Base-by-base conservation (phyloP, 805 yeast species). In the Saccharomycopsis oosterbeekiorum region DNA sequence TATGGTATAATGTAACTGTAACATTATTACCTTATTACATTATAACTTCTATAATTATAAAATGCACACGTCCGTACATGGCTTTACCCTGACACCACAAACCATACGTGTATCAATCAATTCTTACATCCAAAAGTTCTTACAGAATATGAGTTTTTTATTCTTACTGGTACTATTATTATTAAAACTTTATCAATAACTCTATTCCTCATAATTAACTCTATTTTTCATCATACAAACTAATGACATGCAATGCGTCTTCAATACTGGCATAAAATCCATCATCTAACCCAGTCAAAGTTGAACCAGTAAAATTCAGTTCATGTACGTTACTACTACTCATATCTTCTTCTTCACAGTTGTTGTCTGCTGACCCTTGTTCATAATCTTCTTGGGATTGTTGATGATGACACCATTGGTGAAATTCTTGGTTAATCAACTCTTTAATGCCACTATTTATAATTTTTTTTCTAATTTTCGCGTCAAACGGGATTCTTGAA, bases 401-500 rank as follows among this genome's bases (percentile, higher is more conserved):
- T 47, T 21, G 29, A 4, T 47, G 34, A 47, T 8, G 14, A 2
- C 21, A 19, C 8, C 24, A 56, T 42, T 53, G 53, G 12, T 26
- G 43, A 14, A 62, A 41, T 10, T 62, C 61, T 21, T 55, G 34
- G 41, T 61, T 62, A n/a, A 63, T 57, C 14, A 59, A 10, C 4
- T 55, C 55, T 4, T 66, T 62, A 55, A 75, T 69, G 12, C 77
- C 77, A 59, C 74, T 70, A 34, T 59, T 56, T 19, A 58, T 63
- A 40, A 75, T 67, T 55, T 64, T 65, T 12, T 61, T 64, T 17
- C 78, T 61, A 11, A 74, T 66, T 9, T 64, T 58, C 24, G 19
- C 43, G 57, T 68, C 68, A 15, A 71, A 66, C 3, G 77, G 67
- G 3, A 73, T 68, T 41, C 78, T 63, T 2, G 75, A 62, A 60